Evolutionary conservation across 805 yeast genomes (phyloP), one percentile per base, ranked within the genome.

Genomic region (Scheffersomyces ergatensis): DNA sequence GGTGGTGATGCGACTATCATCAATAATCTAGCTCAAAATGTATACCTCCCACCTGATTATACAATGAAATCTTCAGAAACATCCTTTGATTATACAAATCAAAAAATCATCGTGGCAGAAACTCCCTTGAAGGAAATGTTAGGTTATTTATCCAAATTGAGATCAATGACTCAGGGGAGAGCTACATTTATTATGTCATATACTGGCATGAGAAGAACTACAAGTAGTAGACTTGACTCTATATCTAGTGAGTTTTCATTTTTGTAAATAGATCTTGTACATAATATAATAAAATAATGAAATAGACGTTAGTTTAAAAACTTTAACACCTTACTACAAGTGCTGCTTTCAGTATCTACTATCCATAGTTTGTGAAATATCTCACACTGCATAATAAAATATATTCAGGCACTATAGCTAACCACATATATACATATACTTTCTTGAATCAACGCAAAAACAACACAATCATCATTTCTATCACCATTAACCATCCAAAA

Each of bases 71-170:
- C 45, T 11, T 30, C 37, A n/a, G 27, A 33, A 7, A 31, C 29
- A 2, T n/a, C 29, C 3, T 33, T 29, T 7, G 58, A 51, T n/a
- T 45, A 64, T 36, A 54, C 45, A 31, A 65, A 65, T 44, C 80
- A 70, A 47, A 77, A 87, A 62, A 63, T 76, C 6, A 77, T 93
- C 25, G 67, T 67, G n/a, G 96, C 97, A 0, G 77, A 75, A 37
- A 90, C 89, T 0, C 97, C 99, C 3, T 67, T 93, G 55, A 75
- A 83, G 45, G 95, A 85, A 45, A 89, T 93, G 96, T 77, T 89
- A 36, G 96, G 97, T 0, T 93, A 93, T 58, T 72, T 89, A 43
- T 79, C 82, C 9, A 78, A 77, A 45, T 66, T 93, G 34, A 67
- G 98, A 51, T 83, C 93, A 27, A 66, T 89, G 50, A 90, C 97